Base-by-base conservation (phyloP, 2,329 filamentous ascomycete genomes). In the Alternaria gansuensis region DNA sequence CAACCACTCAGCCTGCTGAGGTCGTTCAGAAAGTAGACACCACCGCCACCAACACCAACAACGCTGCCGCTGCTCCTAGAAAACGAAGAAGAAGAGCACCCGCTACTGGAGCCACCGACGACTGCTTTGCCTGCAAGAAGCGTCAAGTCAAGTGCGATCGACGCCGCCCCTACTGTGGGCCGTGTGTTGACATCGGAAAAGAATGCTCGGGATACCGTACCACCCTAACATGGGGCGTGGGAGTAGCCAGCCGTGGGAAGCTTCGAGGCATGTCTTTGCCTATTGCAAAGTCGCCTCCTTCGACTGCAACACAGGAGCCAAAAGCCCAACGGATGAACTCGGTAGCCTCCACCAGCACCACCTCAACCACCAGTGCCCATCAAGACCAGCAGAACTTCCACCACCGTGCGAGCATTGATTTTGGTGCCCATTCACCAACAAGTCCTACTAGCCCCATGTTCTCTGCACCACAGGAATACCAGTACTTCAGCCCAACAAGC, bases 171-270 rank as follows among this genome's bases (percentile, higher is more conserved):
- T 98, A 97, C 80, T 98, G 95, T 81, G 93, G 93, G 43, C 93
- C 93, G 79, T 99, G 94, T 78, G 86, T 98, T 63, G 92, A 97
- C 69, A 85, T 92, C 65, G 93, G 93, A 65, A 93, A 92, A 76
- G 93, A 96, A 75, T 98, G 94, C 81, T 93, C 92, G 28, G 94
- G 94, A 59, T 98, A 98, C 83, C 96, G 96, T 81, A 98, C 94
- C 14, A 93, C 94, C 69, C 84, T 98, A 79, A 98, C 94, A 45
- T 98, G 94, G 94, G 93, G 93, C 40, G 92, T 97, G 46, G 94
- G 94, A 51, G 94, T 98, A 59, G 94, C 94, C 56, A 97, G 93
- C 79, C 89, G 94, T 72, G 94, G 94, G 75, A 98, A 98, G 82
- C 87, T 98, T 64, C 88, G 94, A 62, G 94, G 94, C 37, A 83